Conservation (phyloP, 225 moss, liverwort and hornwort species). For the Anthoceros angustus region DNA sequence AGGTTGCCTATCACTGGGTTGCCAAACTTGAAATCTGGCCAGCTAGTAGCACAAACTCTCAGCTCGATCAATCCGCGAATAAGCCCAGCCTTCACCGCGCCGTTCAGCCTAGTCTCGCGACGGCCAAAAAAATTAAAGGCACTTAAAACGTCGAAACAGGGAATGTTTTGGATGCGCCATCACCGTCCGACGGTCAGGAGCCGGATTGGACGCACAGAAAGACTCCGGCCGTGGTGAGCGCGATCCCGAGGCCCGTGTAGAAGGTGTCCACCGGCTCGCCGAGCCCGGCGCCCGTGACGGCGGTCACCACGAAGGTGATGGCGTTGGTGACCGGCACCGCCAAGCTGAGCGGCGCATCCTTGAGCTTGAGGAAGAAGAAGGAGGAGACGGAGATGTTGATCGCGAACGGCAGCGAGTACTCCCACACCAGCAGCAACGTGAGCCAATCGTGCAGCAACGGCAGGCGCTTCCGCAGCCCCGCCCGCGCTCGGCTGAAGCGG, state of each 20-base stretch:
- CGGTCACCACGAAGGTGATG: constrained; percentile 63
- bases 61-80: too few species aligned
- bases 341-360: constrained; percentile 60
- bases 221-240: constrained; percentile 46
- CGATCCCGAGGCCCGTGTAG: constrained; percentile 36
- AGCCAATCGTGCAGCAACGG: constrained; percentile 41
- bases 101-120: too few species aligned
- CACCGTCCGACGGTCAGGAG: too few species aligned
- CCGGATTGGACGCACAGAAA: constrained; percentile 31
- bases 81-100: too few species aligned
- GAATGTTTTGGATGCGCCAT: too few species aligned
- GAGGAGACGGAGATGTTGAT: constrained; percentile 61
- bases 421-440: constrained; percentile 54
- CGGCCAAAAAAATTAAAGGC: too few species aligned
- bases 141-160: too few species aligned
- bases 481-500: not conserved
- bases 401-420: constrained; percentile 68
- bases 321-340: constrained; percentile 87
- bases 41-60: too few species aligned
- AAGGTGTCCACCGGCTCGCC: constrained; percentile 42
- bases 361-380: constrained; percentile 56
- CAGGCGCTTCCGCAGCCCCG: constrained; percentile 5
- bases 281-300: constrained; percentile 47
- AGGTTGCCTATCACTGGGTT: too few species aligned
- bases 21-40: too few species aligned